These are phyloP conservation scores for Hydnomerulius pinastri DNA, from an alignment of 768 basidiomycete species.

Conservation along the genomic window DNA sequence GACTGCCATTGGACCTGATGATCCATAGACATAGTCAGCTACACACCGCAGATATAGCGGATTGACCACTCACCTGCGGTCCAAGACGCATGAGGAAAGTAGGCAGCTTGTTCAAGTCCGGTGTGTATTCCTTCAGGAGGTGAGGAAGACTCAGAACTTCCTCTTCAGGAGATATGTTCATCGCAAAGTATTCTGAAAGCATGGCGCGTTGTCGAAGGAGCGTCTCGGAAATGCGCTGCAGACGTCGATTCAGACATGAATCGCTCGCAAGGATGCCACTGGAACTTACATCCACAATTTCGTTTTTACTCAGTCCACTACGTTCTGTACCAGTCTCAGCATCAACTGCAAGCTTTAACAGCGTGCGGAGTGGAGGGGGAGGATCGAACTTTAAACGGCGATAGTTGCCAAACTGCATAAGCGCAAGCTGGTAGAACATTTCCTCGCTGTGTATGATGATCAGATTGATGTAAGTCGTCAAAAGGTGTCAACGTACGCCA, in stretches of 20 bases:
- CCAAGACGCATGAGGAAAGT: conserved; percentile 89
- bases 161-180: conserved; percentile 68
- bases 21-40: background rate
- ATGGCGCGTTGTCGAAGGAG: conserved; percentile 70
- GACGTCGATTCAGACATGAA: background rate
- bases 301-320: conserved; percentile 54
- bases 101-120: conserved; percentile 89
- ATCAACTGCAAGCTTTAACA: conserved; percentile 82
- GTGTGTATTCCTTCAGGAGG: conserved; percentile 83
- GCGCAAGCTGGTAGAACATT: conserved; percentile 90
- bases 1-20: conserved; percentile 83
- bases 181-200: conserved; percentile 89
- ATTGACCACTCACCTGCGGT: conserved; percentile 61
- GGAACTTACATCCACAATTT: conserved; percentile 69
- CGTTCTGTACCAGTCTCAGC: conserved; percentile 50
- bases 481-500: conserved; percentile 62
- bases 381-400: conserved; percentile 80
- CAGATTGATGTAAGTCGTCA: background rate
- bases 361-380: conserved; percentile 65
- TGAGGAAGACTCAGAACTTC: conserved; percentile 77
- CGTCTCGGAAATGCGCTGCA: conserved; percentile 64
- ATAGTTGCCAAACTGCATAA: conserved; percentile 89
- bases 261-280: background rate
- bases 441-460: conserved; percentile 63
- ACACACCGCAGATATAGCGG: background rate